Evolutionary conservation across 768 basidiomycete species (phyloP), one percentile per base, ranked within the genome.

Genomic region (Boletus vinaceobasis): DNA sequence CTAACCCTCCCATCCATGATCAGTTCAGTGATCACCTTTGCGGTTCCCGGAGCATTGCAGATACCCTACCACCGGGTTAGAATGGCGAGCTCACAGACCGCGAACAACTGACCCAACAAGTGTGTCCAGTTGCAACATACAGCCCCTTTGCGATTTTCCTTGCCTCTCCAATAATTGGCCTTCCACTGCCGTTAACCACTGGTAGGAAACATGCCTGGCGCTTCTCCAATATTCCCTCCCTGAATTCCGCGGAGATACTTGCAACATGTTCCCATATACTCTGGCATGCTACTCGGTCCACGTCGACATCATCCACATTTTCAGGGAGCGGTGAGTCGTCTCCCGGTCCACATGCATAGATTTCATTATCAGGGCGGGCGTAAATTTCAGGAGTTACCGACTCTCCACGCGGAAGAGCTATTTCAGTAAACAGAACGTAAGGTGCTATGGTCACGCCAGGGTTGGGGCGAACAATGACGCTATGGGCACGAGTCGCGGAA

Each of bases 1-100:
- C 64, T 74, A 44, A 81, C 79, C 55, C 78, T 78, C 11, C 88
- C 88, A 32, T 86, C 80, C 71, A 93, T 74, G 7, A 93, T 71
- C 17, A 90, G 71, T 67, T 92, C 88, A 14, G 82, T 75, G 39
- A 97, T 67, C 7, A 81, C 83, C 60, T 79, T 82, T 1, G 86
- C 93, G 4, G 91, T 94, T 5, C 90, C 93, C 0, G 93, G 91
- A 4, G 85, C 90, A 66, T 89, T 89, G 67, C 83, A 89, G 39
- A 90, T 86, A 0, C 88, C 88, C 87, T 88, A 52, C 39, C 7
- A 33, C 35, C 36, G 23, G 23, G 27, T 65, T 15, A 65, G 50
- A 37, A 46, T 31, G 44, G 33, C 31, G 33, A 44, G 15, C 49
- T 11, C 32, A 37, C 48, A 36, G 23, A 31, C n/a, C 26, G 38